These are phyloP conservation scores for Lyophyllum decastes DNA, from an alignment of 768 basidiomycete species.

Conservation along the genomic window DNA sequence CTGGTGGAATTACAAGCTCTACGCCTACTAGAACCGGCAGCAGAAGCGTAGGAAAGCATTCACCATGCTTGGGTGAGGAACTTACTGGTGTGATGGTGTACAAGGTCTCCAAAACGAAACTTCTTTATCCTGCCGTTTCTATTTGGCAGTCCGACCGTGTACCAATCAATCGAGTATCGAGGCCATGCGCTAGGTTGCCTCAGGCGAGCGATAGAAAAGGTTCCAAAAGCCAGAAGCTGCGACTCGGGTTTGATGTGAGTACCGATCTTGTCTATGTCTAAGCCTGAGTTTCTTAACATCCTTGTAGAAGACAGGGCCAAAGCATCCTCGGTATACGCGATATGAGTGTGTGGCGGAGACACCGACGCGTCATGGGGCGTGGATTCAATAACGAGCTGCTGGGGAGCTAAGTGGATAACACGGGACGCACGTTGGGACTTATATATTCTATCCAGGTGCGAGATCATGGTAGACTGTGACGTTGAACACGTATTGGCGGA, in stretches of 20 bases:
- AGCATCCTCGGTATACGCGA: slow-evolving; percentile 20
- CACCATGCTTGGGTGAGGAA: too few relatives aligned
- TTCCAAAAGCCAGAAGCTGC: not conserved
- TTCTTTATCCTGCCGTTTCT: slow-evolving; percentile 43
- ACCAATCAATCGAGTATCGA: slow-evolving; percentile 47
- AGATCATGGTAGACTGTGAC: slow-evolving; percentile 35
- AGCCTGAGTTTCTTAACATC: not conserved
- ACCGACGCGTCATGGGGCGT: slow-evolving; percentile 43
- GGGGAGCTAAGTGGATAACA: slow-evolving; percentile 2
- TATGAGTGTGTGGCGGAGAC: slow-evolving; percentile 43
- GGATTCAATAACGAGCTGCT: slow-evolving; percentile 43
- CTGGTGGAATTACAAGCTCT: slow-evolving; percentile 42
- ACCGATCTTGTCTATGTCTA: too few relatives aligned
- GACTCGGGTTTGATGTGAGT: slow-evolving; percentile 2
- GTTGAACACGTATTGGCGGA: slow-evolving; percentile 26
- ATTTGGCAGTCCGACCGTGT: slow-evolving; percentile 32
- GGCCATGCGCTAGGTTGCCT: slow-evolving; percentile 41
- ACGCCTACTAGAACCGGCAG: slow-evolving; percentile 34
- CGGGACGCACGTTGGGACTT: not conserved
- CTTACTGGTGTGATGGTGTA: too few relatives aligned
- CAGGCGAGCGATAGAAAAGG: slow-evolving; percentile 34
- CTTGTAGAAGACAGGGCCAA: slow-evolving; percentile 5
- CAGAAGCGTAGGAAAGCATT: slow-evolving; percentile 13
- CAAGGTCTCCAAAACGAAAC: slow-evolving; percentile 30
- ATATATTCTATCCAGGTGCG: slow-evolving; percentile 21